phyloP scores from a whole-genome alignment of 2,329 filamentous ascomycete genomes.

The Xylaria sp. region DNA sequence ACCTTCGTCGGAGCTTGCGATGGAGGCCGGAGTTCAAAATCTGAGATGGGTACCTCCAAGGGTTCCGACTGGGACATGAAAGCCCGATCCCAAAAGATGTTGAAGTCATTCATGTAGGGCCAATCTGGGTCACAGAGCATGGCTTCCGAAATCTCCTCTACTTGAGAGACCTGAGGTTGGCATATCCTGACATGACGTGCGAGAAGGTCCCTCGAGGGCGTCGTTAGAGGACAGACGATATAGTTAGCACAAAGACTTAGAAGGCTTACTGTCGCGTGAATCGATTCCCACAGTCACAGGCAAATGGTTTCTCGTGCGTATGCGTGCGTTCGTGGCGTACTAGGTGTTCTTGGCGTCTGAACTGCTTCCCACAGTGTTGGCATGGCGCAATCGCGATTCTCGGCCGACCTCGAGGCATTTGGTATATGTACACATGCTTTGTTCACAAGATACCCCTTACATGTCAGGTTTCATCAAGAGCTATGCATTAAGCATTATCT shows the following conservation, averaged over 20 bases:
- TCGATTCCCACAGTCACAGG: constrained; percentile 47
- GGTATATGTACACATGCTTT: constrained; percentile 1
- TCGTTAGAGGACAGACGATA: neutral
- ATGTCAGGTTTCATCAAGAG: neutral
- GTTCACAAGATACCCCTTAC: neutral
- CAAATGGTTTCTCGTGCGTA: constrained; percentile 51
- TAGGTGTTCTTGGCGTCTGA: constrained; percentile 50
- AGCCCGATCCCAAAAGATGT: constrained; percentile 32
- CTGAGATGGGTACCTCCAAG: constrained; percentile 12
- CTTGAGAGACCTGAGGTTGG: constrained; percentile 8
- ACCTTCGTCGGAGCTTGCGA: neutral
- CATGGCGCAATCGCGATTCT: constrained; percentile 42
- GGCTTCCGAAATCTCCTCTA: neutral
- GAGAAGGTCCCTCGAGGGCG: constrained; percentile 29
- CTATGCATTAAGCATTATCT: neutral
- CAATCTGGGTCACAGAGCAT: constrained; percentile 14
- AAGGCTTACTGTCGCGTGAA: constrained; percentile 49
- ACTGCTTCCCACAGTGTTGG: constrained; percentile 48
- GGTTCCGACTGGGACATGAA: constrained; percentile 19
- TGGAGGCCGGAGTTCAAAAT: constrained; percentile 1
- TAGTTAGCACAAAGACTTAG: neutral
- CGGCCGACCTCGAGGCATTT: constrained; percentile 38
- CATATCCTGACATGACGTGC: constrained; percentile 30
- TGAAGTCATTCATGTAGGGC: constrained; percentile 22
- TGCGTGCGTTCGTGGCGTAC: constrained; percentile 51